phyloP scores from a whole-genome alignment of 371 early-diverging fungal species.

The Batkoa obscura region DNA sequence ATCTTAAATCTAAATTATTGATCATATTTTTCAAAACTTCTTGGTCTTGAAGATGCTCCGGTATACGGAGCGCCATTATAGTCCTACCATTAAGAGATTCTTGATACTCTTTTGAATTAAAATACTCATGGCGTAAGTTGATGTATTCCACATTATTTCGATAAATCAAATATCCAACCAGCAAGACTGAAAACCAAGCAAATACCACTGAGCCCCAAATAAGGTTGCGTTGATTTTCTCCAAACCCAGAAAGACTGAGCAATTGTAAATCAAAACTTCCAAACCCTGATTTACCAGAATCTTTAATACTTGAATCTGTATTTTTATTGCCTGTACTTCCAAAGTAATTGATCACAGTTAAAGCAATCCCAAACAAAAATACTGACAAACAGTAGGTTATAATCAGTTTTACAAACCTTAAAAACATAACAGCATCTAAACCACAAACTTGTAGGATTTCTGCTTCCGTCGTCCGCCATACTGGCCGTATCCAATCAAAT shows the following conservation, averaged over 20 bases:
- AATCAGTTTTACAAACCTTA: conserved; percentile 41
- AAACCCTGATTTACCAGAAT: too few relatives aligned
- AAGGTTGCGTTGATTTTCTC: neutral
- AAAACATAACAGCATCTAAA: conserved; percentile 59
- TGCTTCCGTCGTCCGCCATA: conserved; percentile 31
- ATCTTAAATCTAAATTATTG: neutral
- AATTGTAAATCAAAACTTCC: neutral
- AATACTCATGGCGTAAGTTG: neutral
- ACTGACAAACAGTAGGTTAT: neutral
- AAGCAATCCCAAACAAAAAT: neutral
- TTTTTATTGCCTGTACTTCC: neutral
- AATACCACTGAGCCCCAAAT: neutral
- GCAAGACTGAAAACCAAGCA: neutral
- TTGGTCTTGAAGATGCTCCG: neutral
- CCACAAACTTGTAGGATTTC: conserved; percentile 36
- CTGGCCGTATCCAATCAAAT: conserved; percentile 35
- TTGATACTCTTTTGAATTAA: conserved; percentile 6
- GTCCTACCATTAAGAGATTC: conserved; percentile 3
- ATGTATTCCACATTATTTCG: neutral
- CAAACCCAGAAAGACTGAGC: neutral
- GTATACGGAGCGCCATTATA: neutral
- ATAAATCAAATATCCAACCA: neutral
- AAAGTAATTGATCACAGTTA: neutral
- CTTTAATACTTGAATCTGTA: neutral
- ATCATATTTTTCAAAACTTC: neutral